Evolutionary conservation across 2,329 filamentous ascomycete species (phyloP).

Genomic region (Phaeophleospora eucalypticola): DNA sequence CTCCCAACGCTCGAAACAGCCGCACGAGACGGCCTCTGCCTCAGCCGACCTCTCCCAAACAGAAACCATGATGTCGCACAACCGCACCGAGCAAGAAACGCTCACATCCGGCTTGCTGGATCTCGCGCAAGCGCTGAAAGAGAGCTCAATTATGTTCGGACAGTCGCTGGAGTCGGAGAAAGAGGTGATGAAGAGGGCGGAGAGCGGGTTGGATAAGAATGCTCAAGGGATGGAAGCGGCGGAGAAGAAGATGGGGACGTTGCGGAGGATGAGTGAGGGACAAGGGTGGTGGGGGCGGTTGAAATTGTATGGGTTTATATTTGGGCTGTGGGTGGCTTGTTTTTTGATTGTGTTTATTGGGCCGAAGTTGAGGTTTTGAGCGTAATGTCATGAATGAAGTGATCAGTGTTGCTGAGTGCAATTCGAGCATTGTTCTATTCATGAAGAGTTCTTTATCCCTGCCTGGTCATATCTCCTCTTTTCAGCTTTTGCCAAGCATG

Average conservation of each 20-base stretch:
- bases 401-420: neutral
- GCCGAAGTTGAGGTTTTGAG: conserved; percentile 79
- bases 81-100: conserved; percentile 76
- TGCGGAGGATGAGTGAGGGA: conserved; percentile 79
- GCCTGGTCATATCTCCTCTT: neutral
- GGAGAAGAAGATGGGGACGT: conserved; percentile 68
- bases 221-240: conserved; percentile 72
- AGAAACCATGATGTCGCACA: conserved; percentile 70
- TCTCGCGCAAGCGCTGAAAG: conserved; percentile 74
- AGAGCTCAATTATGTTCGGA: conserved; percentile 68
- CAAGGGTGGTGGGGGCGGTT: conserved; percentile 81
- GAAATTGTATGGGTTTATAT: conserved; percentile 74
- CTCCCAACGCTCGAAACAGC: conserved; percentile 19
- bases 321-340: conserved; percentile 72
- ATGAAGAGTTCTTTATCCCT: no score
- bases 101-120: conserved; percentile 76
- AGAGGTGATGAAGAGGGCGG: conserved; percentile 65
- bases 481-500: neutral
- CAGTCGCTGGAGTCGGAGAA: conserved; percentile 69
- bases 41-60: conserved; percentile 28
- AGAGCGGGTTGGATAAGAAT: conserved; percentile 72
- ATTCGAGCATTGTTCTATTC: neutral
- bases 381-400: neutral
- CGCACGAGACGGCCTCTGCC: conserved; percentile 7
- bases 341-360: conserved; percentile 78